Evolutionary conservation across 495 filamentous ascomycete genomes (phyloP), one percentile per base, ranked within the genome.

Genomic region (Lasiosphaeria ovina): DNA sequence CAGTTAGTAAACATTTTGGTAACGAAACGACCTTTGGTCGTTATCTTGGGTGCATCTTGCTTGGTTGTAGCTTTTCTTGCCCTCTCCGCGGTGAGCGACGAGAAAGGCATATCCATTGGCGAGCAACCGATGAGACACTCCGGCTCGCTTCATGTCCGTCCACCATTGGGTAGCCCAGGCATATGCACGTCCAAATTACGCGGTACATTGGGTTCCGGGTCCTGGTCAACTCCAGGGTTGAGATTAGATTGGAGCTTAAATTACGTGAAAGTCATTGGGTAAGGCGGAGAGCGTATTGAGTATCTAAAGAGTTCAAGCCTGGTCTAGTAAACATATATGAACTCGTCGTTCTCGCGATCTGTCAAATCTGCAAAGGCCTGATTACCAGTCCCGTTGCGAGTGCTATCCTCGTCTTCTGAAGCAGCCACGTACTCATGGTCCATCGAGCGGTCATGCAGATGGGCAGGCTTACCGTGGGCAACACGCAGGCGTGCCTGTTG

Each of bases 281-380:
- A 24, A 24, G 24, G 24, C 24, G 24, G 24, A 24, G 24, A 24
- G 24, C 24, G 24, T 24, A 24, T 24, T 24, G 24, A 24, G 24
- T 2, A 24, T 24, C 24, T 24, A 0, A 24, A 24, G 24, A 24
- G 24, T 16, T 45, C 24, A 24, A 24, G 24, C 24, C 24, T 24
- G 24, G 12, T 52, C 55, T 75, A 87, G 62, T 86, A 85, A 57
- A 87, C 81, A 76, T 86, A 87, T 6, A 87, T 79, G 74, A 87
- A 87, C 72, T 88, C 85, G 62, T 87, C 84, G 65, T 89, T 87
- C 73, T 85, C 71, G 35, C 82, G 67, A 65, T 87, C 85, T 33
- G 84, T 88, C 67, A 86, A 57, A 71, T 87, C 86, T 10, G 57
- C 54, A 55, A 83, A 81, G 10, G 78, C 81, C 40, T 79, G 38